phyloP scores from a whole-genome alignment of 345 rosid species.

The Brassica carinata region DNA sequence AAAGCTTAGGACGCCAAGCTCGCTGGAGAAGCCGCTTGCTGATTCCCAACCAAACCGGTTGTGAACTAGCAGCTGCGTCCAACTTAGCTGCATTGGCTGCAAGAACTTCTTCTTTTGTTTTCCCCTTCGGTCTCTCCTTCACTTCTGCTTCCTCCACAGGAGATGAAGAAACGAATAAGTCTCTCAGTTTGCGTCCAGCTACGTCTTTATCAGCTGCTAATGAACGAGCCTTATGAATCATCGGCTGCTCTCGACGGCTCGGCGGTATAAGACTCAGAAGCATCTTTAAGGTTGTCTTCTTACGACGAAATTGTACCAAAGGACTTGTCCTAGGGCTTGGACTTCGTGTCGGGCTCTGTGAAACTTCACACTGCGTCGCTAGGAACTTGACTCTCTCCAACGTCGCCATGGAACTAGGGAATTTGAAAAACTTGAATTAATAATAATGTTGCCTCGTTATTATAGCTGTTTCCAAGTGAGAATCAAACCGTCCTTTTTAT shows the following conservation, averaged over 20 bases:
- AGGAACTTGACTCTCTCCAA: slow-evolving; percentile 81
- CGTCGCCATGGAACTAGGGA: slow-evolving; percentile 57
- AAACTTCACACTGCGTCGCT: slow-evolving; percentile 85
- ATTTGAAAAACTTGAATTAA: slow-evolving; percentile 25
- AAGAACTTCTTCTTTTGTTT: slow-evolving; percentile 40
- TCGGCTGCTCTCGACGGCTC: slow-evolving; percentile 31
- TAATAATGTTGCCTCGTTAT: slow-evolving; percentile 9
- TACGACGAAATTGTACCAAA: slow-evolving; percentile 60
- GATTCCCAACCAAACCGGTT: slow-evolving; percentile 68
- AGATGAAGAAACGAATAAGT: slow-evolving; percentile 61
- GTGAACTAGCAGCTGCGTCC: slow-evolving; percentile 5
- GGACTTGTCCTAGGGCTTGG: slow-evolving; percentile 85
- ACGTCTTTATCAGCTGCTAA: slow-evolving; percentile 32
- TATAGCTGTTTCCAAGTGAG: slow-evolving; percentile 32
- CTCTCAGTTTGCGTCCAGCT: slow-evolving; percentile 56
- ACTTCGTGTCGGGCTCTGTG: slow-evolving; percentile 69
- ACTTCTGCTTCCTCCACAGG: slow-evolving; percentile 26
- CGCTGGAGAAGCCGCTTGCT: slow-evolving; percentile 58
- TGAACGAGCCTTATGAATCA: slow-evolving; percentile 8
- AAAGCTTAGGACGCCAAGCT: slow-evolving; percentile 85
- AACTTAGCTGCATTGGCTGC: slow-evolving; percentile 33
- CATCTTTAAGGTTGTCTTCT: slow-evolving; percentile 73
- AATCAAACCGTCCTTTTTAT: slow-evolving; percentile 42
- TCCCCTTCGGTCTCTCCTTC: slow-evolving; percentile 21
- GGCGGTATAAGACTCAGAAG: slow-evolving; percentile 59